phyloP scores from a whole-genome alignment of 306 rosid genomes.

The Hylodesmum podocarpum region DNA sequence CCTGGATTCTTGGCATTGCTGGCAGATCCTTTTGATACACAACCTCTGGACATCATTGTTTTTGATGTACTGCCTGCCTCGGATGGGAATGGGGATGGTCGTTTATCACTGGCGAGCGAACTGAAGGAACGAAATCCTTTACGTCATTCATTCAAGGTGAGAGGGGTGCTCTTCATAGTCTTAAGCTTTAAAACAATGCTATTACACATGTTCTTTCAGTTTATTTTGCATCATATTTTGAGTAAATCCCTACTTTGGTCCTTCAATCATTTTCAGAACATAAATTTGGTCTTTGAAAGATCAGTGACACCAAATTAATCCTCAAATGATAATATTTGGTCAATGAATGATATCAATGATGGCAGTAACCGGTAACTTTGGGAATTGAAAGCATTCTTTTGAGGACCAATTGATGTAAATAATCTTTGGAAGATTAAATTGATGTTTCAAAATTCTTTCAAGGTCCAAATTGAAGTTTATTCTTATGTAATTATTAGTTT shows the following conservation, averaged over 20 bases:
- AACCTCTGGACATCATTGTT: constrained; percentile 92
- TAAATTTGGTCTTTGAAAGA: constrained; percentile 19
- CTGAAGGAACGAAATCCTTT: constrained; percentile 83
- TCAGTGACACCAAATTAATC: constrained; percentile 24
- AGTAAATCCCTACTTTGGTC: constrained; percentile 4
- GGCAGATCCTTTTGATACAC: constrained; percentile 82
- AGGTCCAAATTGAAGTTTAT: constrained; percentile 1
- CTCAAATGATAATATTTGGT: constrained; percentile 18
- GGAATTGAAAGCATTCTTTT: not conserved
- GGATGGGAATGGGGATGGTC: constrained; percentile 82
- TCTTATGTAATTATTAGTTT: constrained; percentile 13
- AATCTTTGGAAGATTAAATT: constrained; percentile 15
- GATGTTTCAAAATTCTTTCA: not conserved
- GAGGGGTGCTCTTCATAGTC: constrained; percentile 28
- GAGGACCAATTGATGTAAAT: constrained; percentile 6
- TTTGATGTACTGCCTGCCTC: constrained; percentile 87
- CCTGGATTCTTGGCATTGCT: constrained; percentile 97
- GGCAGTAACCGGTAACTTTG: not conserved
- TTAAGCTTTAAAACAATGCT: constrained; percentile 23
- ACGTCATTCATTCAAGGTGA: constrained; percentile 87
- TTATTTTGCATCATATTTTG: not conserved
- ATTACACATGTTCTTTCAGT: constrained; percentile 16
- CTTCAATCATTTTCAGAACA: not conserved
- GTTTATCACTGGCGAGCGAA: constrained; percentile 78
- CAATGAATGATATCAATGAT: not conserved